Evolutionary conservation across 208 protist genomes (phyloP), one percentile per base, ranked within the genome.

Genomic region (Acanthamoeba pearcei): DNA sequence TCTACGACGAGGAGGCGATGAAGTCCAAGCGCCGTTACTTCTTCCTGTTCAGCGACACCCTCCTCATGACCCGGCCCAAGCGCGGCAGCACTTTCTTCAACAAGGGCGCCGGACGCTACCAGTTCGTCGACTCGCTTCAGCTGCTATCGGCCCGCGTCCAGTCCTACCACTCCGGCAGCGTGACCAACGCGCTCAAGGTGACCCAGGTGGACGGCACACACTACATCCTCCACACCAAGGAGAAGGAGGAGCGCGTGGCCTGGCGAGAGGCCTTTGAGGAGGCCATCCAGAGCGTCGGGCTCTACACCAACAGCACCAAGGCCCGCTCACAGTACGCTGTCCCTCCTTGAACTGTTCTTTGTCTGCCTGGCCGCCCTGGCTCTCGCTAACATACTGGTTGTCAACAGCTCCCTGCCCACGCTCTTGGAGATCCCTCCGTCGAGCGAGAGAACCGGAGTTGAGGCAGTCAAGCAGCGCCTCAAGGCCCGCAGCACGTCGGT

Each of bases 11-110:
- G 51, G 80, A 89, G 29, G 51, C 80, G 12, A 13, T 66, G 10
- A 89, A 89, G 80, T 66, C 80, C 2, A 57, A 64, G 51, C 6
- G 53, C 8, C 19, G 80, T 5, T 89, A 89, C 53, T 46, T 89
- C 51, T 89, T 89, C 80, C 80, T 89, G 22, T 89, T 89, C 80
- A 89, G 80, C 80, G 80, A 89, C 35, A 46, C 64, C 12, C 80
- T 89, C 51, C 80, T 89, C 53, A 66, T 89, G 46, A 89, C 80
- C n/a, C 19, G 80, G 4, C 51, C 53, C 35, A 89, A 89, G 80
- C 46, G 80, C 8, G 80, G 80, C 6, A 89, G 80, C 80, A 89
- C 74, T 22, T 82, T 89, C 53, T 89, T 89, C 80, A 24, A 66
- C 46, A 89, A 89, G 80, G 80, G 80, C 29, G 13, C 80, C 6